These are phyloP conservation scores for Pseudogymnoascus sp. DNA, from an alignment of 2,329 filamentous ascomycete species.

Conservation along the genomic window DNA sequence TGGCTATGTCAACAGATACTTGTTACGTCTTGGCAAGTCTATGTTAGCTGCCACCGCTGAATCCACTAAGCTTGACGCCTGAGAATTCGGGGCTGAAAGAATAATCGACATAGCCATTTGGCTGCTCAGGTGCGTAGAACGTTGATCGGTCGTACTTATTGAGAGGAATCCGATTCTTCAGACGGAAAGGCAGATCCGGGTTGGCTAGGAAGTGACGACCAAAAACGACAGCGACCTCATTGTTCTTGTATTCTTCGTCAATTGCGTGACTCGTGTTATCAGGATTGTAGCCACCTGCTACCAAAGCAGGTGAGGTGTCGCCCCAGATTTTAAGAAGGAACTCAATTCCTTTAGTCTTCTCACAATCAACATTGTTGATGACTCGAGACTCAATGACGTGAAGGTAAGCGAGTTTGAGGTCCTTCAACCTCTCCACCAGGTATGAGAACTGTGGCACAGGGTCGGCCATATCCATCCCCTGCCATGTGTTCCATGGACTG, in stretches of 20 bases:
- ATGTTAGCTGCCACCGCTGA: too few relatives aligned
- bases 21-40: too few relatives aligned
- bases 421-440: slow-evolving; percentile 36
- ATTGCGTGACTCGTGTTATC: slow-evolving; percentile 33
- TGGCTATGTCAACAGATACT: too few relatives aligned
- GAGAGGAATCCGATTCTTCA: slow-evolving; percentile 6
- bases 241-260: slow-evolving; percentile 22
- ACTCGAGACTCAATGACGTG: slow-evolving; percentile 48
- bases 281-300: slow-evolving; percentile 41
- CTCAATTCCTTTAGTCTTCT: slow-evolving; percentile 5
- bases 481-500: slow-evolving; percentile 48
- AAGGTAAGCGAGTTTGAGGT: slow-evolving; percentile 43
- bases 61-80: too few relatives aligned
- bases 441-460: slow-evolving; percentile 25
- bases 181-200: slow-evolving; percentile 32
- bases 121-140: slow-evolving; percentile 21
- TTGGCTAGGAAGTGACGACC: slow-evolving; percentile 40
- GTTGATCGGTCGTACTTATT: slow-evolving; percentile 14
- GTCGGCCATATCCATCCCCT: slow-evolving; percentile 45
- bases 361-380: slow-evolving; percentile 29
- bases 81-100: neutral
- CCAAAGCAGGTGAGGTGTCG: slow-evolving; percentile 40
- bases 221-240: slow-evolving; percentile 35
- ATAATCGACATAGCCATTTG: slow-evolving; percentile 28
- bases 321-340: slow-evolving; percentile 40